phyloP scores from a whole-genome alignment of 2,329 filamentous ascomycete genomes.

The Gaeumannomyces sp. region DNA sequence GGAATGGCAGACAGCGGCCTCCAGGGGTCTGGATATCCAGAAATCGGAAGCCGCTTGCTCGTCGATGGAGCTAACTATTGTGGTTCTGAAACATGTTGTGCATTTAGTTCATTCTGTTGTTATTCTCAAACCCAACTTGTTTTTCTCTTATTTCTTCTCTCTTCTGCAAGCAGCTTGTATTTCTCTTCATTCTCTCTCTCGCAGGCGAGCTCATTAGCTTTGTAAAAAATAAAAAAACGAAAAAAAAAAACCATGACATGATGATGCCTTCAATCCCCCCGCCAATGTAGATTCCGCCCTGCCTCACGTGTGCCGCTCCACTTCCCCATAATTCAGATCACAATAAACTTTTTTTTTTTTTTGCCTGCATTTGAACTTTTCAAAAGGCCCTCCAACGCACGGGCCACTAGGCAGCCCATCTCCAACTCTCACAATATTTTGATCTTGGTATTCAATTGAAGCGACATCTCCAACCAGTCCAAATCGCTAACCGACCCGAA shows the following conservation, averaged over 20 bases:
- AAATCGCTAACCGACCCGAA: neutral
- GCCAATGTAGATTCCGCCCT: neutral
- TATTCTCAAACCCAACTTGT: neutral
- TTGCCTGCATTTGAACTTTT: neutral
- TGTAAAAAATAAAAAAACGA: neutral
- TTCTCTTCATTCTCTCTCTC: no score
- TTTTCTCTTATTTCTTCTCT: neutral
- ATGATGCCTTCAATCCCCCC: neutral
- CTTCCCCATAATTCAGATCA: neutral
- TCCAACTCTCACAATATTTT: neutral
- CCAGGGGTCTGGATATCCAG: neutral
- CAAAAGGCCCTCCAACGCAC: neutral
- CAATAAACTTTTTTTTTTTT: no score
- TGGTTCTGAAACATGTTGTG: neutral
- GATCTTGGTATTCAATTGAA: neutral
- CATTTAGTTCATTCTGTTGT: neutral
- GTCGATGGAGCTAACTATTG: no score
- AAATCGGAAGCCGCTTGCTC: no score
- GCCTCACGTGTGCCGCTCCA: neutral
- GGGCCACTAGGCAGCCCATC: neutral
- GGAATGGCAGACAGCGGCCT: neutral
- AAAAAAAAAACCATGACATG: neutral
- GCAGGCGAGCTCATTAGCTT: no score
- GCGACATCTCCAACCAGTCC: neutral
- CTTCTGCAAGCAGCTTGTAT: no score